phyloP scores from a whole-genome alignment of 441 rosid genomes.

The Geranium incanum region DNA sequence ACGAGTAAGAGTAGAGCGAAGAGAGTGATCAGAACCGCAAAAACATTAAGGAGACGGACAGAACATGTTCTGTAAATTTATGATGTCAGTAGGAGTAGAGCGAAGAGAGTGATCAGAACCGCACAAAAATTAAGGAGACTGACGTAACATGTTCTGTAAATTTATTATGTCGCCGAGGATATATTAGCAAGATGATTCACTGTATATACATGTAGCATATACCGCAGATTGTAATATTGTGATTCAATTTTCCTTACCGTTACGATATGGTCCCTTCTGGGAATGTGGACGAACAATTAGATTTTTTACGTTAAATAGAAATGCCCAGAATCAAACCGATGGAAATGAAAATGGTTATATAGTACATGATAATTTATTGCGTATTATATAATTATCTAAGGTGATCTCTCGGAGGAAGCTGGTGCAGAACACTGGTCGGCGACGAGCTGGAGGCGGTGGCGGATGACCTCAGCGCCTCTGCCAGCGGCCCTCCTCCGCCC shows the following conservation, averaged over 20 bases:
- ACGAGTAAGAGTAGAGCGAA: background rate
- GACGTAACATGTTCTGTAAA: background rate
- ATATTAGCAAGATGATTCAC: background rate
- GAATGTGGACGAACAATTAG: background rate
- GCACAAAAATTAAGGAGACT: background rate
- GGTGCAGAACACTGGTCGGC: constrained; percentile 72
- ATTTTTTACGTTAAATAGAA: too few species aligned
- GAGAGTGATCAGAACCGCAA: background rate
- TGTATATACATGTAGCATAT: background rate
- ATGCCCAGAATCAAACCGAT: too few species aligned
- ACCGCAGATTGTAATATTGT: background rate
- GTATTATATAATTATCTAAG: too few species aligned
- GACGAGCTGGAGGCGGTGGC: constrained; percentile 34
- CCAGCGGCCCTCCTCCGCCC: constrained; percentile 63
- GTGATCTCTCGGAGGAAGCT: constrained; percentile 28
- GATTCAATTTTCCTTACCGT: background rate
- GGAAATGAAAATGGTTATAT: too few species aligned
- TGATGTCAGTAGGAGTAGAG: background rate
- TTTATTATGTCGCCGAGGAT: background rate
- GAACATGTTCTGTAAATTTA: background rate
- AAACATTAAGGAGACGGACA: background rate
- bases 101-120: background rate
- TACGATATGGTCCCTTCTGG: background rate
- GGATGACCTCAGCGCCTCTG: constrained; percentile 68
- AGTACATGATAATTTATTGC: background rate